Evolutionary conservation across 352 stramenopile genomes (phyloP).

Genomic region (Phytophthora macrochlamydospora): DNA sequence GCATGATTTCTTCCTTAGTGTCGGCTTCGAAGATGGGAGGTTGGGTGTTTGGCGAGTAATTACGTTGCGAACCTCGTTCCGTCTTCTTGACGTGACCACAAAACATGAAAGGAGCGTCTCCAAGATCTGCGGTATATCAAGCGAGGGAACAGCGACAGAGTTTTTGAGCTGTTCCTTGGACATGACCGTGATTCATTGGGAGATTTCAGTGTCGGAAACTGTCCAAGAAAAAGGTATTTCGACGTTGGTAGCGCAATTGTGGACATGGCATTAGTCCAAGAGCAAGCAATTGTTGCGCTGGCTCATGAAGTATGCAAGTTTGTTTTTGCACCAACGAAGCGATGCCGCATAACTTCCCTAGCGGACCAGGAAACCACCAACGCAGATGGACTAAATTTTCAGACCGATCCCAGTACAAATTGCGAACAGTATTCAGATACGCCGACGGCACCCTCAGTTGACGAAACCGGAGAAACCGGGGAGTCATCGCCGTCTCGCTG

Average conservation of each 20-base stretch:
- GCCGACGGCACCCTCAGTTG: conserved; percentile 30
- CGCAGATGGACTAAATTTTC: background rate
- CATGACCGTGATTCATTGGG: conserved; percentile 71
- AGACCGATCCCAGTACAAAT: background rate
- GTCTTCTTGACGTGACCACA: conserved; percentile 30
- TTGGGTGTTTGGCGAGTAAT: conserved; percentile 47
- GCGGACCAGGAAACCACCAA: conserved; percentile 4
- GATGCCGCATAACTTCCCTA: conserved; percentile 12
- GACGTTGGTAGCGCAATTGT: conserved; percentile 59
- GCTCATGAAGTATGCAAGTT: conserved; percentile 50
- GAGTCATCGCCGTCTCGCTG: conserved; percentile 24
- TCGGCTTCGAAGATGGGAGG: conserved; percentile 65
- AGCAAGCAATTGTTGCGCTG: conserved; percentile 35
- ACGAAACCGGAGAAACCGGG: conserved; percentile 3
- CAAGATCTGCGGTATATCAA: conserved; percentile 28
- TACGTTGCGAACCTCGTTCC: conserved; percentile 18
- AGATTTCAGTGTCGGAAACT: conserved; percentile 18
- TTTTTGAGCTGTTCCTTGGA: conserved; percentile 66
- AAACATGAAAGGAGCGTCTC: conserved; percentile 55
- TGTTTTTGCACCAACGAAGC: conserved; percentile 16
- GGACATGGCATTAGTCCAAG: conserved; percentile 41
- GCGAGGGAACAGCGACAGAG: background rate
- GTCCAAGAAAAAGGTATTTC: conserved; percentile 67
- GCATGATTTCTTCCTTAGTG: conserved; percentile 17
- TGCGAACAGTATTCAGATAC: conserved; percentile 14